Evolutionary conservation across 257 asterid genomes (phyloP).

Genomic region (Scutellaria baicalensis): DNA sequence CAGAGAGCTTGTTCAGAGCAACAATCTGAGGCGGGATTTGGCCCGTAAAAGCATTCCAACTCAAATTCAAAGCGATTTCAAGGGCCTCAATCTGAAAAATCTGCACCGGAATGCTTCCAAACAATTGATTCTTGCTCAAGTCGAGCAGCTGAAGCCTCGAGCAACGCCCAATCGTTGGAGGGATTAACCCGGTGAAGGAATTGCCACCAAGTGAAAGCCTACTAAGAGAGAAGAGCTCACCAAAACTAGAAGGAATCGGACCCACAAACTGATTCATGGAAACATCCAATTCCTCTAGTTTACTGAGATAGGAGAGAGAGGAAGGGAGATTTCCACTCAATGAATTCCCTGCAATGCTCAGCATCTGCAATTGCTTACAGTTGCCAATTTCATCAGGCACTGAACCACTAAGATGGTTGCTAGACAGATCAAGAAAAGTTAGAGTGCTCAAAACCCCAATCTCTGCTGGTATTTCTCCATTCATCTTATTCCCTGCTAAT

Average conservation of each 20-base stretch:
- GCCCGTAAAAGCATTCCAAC: constrained; percentile 65
- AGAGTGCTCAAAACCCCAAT: constrained; percentile 43
- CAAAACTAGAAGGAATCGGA: constrained; percentile 45
- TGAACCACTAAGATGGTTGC: constrained; percentile 40
- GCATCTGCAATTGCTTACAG: constrained; percentile 57
- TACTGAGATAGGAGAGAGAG: constrained; percentile 45
- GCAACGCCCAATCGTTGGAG: constrained; percentile 46
- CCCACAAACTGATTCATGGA: constrained; percentile 53
- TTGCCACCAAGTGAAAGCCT: constrained; percentile 50
- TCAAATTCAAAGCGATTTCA: constrained; percentile 66
- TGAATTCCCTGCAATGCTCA: constrained; percentile 56
- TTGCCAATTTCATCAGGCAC: constrained; percentile 62
- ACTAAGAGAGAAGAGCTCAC: constrained; percentile 45
- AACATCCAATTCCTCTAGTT: constrained; percentile 53
- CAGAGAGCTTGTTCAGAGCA: constrained; percentile 52
- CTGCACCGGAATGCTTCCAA: constrained; percentile 47
- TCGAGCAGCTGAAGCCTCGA: constrained; percentile 65
- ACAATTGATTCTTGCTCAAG: constrained; percentile 53
- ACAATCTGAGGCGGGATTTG: constrained; percentile 54
- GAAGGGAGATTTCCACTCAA: constrained; percentile 44
- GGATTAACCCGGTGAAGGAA: constrained; percentile 51
- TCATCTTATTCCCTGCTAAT: constrained; percentile 47
- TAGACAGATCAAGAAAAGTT: constrained; percentile 63
- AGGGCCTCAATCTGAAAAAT: constrained; percentile 52
- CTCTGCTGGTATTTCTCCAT: constrained; percentile 56